phyloP scores from a whole-genome alignment of 2,329 filamentous ascomycete species.

The Claviceps sorghi region DNA sequence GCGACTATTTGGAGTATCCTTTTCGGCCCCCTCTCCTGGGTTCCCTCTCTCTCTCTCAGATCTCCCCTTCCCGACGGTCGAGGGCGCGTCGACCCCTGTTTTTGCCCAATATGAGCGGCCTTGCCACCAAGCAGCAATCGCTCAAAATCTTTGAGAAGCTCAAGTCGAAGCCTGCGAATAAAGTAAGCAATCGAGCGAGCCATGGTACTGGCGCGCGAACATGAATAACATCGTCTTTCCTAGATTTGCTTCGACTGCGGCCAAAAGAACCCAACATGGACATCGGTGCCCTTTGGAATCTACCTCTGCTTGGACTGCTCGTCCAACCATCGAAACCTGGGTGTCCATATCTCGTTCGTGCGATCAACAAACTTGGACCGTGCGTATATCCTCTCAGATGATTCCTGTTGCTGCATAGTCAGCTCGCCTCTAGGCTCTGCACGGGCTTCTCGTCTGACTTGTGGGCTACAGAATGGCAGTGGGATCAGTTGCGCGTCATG shows the following conservation, averaged over 20 bases:
- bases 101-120: slow-evolving; percentile 40
- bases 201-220: not conserved
- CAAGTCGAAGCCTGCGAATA: slow-evolving; percentile 88
- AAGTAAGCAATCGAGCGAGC: slow-evolving; percentile 40
- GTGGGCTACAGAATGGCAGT: slow-evolving; percentile 67
- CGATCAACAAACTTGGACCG: slow-evolving; percentile 96
- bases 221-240: not conserved
- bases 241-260: slow-evolving; percentile 97
- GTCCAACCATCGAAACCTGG: slow-evolving; percentile 89
- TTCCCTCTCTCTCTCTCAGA: not conserved
- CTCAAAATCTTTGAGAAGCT: slow-evolving; percentile 96
- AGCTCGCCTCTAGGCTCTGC: not conserved
- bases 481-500: slow-evolving; percentile 94
- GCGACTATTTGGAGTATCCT: not conserved
- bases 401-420: not conserved
- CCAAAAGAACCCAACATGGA: slow-evolving; percentile 97
- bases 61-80: not conserved
- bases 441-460: slow-evolving; percentile 7
- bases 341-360: slow-evolving; percentile 98
- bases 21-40: not conserved
- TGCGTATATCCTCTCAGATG: slow-evolving; percentile 34
- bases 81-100: not conserved
- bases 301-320: slow-evolving; percentile 98
- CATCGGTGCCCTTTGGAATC: slow-evolving; percentile 90
- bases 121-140: slow-evolving; percentile 86